These are phyloP conservation scores for Lactifluus subvellereus DNA, from an alignment of 768 basidiomycete genomes.

Conservation along the genomic window DNA sequence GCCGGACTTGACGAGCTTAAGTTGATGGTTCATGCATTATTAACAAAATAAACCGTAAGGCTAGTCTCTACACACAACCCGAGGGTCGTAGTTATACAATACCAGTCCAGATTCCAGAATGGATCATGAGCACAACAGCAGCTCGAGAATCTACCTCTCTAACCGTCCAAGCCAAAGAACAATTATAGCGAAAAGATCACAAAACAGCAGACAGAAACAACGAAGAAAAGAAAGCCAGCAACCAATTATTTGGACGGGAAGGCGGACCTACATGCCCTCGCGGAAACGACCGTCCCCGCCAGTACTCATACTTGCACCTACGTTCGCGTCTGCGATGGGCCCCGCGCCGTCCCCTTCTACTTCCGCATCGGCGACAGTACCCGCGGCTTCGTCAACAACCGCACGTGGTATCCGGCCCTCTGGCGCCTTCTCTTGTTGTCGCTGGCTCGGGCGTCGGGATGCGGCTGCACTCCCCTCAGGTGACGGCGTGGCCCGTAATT, in stretches of 20 bases:
- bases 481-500: conserved; percentile 19
- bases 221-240: not conserved
- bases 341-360: conserved; percentile 25
- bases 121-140: not conserved
- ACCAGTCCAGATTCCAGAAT: too few relatives aligned
- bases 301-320: not conserved
- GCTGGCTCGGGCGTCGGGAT: conserved; percentile 45
- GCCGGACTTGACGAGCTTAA: too few relatives aligned
- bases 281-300: conserved; percentile 13
- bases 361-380: not conserved
- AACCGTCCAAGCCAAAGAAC: not conserved
- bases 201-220: not conserved
- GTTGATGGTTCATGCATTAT: too few relatives aligned
- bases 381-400: conserved; percentile 8
- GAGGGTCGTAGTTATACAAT: too few relatives aligned
- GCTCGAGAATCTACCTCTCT: not conserved
- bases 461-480: conserved; percentile 31
- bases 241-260: not conserved
- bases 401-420: conserved; percentile 44
- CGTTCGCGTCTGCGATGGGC: conserved; percentile 15
- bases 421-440: conserved; percentile 70
- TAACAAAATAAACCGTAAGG: too few relatives aligned
- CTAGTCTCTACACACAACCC: too few relatives aligned
- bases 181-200: not conserved
- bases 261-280: not conserved